A percentile compares a stretch with the other conserved stretches of the same genome.
These are phyloP conservation scores for Musa itinerans DNA, from an alignment of 176 grass and related monocot species.

Conservation along the genomic window DNA sequence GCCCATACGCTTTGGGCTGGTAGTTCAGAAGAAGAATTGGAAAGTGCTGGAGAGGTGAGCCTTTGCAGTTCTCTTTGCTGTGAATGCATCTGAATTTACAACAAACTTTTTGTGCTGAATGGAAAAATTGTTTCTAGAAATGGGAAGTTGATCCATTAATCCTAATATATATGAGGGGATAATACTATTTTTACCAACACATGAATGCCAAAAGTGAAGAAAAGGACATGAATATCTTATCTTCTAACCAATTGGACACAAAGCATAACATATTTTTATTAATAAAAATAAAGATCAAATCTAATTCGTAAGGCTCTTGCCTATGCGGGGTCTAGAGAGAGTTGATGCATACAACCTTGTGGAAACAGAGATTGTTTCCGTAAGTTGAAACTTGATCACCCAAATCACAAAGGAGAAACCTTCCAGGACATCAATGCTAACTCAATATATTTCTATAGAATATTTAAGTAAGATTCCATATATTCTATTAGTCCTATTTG, in stretches of 20 bases:
- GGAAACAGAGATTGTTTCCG: too few species aligned
- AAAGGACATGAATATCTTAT: not conserved
- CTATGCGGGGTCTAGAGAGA: too few species aligned
- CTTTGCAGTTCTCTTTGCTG: slow-evolving; percentile 6
- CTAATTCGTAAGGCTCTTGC: too few species aligned
- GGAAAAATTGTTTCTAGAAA: not conserved
- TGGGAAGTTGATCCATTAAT: not conserved
- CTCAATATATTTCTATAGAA: too few species aligned
- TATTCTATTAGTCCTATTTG: too few species aligned
- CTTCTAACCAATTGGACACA: not conserved
- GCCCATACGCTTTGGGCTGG: slow-evolving; percentile 84
- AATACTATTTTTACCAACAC: not conserved
- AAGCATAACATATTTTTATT: not conserved
- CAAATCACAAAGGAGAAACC: too few species aligned
- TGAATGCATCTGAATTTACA: not conserved
- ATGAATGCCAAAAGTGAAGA: not conserved
- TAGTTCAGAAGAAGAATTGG: slow-evolving; percentile 94
- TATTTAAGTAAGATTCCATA: too few species aligned
- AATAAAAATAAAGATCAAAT: too few species aligned
- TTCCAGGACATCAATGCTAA: too few species aligned
- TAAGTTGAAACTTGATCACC: too few species aligned
- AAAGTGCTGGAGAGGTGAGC: slow-evolving; percentile 93
- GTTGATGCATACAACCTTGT: too few species aligned
- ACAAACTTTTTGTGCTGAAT: not conserved
- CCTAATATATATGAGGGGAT: not conserved